These are phyloP conservation scores for Leccinum fibrillosum DNA, from an alignment of 768 basidiomycete genomes.

Conservation along the genomic window DNA sequence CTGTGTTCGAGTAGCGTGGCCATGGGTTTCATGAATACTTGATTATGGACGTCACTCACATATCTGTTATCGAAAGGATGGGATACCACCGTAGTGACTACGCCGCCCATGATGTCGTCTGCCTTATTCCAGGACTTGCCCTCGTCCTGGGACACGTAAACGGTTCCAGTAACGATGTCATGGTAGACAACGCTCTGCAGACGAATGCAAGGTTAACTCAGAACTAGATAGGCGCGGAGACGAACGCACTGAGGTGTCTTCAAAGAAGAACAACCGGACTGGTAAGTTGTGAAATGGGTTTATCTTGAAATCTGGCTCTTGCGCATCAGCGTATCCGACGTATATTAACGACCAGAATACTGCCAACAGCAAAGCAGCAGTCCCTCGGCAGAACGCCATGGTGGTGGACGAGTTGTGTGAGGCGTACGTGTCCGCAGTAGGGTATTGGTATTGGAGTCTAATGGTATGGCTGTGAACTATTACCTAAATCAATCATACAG, in stretches of 20 bases:
- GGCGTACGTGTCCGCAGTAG: slow-evolving; percentile 13
- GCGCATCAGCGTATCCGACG: slow-evolving; percentile 30
- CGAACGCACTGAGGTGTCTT: slow-evolving; percentile 78
- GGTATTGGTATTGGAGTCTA: not conserved
- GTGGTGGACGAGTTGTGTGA: slow-evolving; percentile 11
- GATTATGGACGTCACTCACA: slow-evolving; percentile 39
- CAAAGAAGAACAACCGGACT: slow-evolving; percentile 82
- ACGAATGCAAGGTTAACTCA: not conserved
- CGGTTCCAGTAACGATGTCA: slow-evolving; percentile 62
- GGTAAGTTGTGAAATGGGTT: slow-evolving; percentile 70
- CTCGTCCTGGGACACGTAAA: slow-evolving; percentile 84
- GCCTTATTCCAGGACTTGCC: slow-evolving; percentile 65
- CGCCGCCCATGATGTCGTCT: slow-evolving; percentile 51
- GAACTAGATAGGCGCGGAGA: not conserved
- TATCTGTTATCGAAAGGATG: slow-evolving; percentile 83
- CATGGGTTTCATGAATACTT: slow-evolving; percentile 1
- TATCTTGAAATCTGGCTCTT: slow-evolving; percentile 47
- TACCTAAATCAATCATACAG: not conserved
- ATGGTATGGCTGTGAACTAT: not conserved
- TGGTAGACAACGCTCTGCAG: slow-evolving; percentile 73
- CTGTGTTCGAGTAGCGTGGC: slow-evolving; percentile 36
- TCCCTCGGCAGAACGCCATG: slow-evolving; percentile 29
- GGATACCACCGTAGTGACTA: slow-evolving; percentile 69
- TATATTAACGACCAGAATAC: slow-evolving; percentile 21
- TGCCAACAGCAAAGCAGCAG: slow-evolving; percentile 26